These are phyloP conservation scores for Paramecium sonneborni DNA, from an alignment of 73 alveolate species.

Conservation along the genomic window DNA sequence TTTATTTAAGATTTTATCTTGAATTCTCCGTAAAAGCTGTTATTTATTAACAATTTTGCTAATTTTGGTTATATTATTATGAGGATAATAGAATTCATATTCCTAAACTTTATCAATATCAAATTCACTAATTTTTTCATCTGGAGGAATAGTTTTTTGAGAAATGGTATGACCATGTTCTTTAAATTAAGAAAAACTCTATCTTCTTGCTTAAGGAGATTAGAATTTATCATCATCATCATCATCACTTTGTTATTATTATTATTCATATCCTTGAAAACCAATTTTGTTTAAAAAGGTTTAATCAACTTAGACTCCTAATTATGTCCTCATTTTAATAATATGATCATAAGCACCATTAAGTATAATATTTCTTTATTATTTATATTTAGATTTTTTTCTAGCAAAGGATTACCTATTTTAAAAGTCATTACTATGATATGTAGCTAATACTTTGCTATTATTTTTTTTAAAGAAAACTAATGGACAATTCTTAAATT, in stretches of 20 bases:
- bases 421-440: background rate
- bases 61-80: background rate
- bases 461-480: background rate
- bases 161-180: background rate
- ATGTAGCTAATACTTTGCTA: conserved; percentile 6
- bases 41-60: background rate
- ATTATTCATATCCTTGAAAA: background rate
- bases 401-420: background rate
- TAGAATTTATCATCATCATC: background rate
- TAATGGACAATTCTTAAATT: conserved; percentile 23
- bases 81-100: conserved; percentile 16
- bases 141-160: background rate
- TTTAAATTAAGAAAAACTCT: background rate
- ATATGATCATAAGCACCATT: conserved; percentile 21
- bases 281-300: background rate
- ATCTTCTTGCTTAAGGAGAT: background rate
- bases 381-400: background rate
- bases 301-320: background rate
- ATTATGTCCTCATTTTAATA: background rate
- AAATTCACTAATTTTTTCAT: background rate
- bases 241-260: background rate
- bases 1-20: background rate
- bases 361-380: background rate
- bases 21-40: background rate
- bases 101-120: conserved; percentile 28